Evolutionary conservation across 108 stramenopile genomes (phyloP).

Genomic region (Cyclostephanos tholiformis): DNA sequence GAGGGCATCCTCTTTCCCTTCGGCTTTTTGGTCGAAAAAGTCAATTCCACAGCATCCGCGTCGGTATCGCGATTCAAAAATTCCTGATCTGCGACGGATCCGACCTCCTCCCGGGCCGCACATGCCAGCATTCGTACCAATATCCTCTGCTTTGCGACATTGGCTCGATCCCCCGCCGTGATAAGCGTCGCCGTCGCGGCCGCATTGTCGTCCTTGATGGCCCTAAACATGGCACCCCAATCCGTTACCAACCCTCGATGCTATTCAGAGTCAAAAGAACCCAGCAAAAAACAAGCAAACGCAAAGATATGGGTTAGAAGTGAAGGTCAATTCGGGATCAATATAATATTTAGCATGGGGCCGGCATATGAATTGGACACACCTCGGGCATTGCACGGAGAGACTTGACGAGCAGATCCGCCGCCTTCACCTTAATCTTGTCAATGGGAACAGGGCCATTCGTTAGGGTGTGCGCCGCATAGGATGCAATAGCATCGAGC

Average conservation of each 20-base stretch:
- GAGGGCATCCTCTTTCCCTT: slow-evolving; percentile 19
- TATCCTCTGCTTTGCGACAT: slow-evolving; percentile 73
- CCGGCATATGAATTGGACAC: not conserved
- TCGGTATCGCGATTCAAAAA: slow-evolving; percentile 44
- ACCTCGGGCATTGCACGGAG: slow-evolving; percentile 68
- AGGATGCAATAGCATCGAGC: slow-evolving; percentile 65
- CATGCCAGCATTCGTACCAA: slow-evolving; percentile 72
- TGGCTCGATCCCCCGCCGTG: slow-evolving; percentile 49
- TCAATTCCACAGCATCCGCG: slow-evolving; percentile 25
- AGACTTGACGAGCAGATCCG: slow-evolving; percentile 76
- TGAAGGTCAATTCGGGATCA: not conserved
- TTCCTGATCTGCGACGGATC: slow-evolving; percentile 37
- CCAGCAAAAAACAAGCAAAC: not conserved
- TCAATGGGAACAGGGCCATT: slow-evolving; percentile 68
- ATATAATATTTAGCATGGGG: not conserved
- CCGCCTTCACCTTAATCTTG: slow-evolving; percentile 63
- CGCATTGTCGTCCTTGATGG: slow-evolving; percentile 65
- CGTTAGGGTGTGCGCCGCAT: slow-evolving; percentile 63
- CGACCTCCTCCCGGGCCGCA: slow-evolving; percentile 71
- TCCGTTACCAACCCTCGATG: slow-evolving; percentile 63
- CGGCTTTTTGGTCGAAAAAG: slow-evolving; percentile 19
- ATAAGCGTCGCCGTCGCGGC: slow-evolving; percentile 36
- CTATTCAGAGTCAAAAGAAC: not conserved
- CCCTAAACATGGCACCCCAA: slow-evolving; percentile 79
- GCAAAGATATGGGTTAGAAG: not conserved